phyloP scores from a whole-genome alignment of 176 grass and related monocot genomes.

The Sorghum bicolor region Sorghum_bicolor_NCBIv3 NC_012875.2:55395501-55396000 shows the following conservation, averaged over 20 bases:
- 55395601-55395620: too few species aligned
- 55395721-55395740: slow-evolving; percentile 1
- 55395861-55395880: not conserved
- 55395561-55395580: not conserved
- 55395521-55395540: too few species aligned
- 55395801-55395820: not conserved
- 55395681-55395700: too few species aligned
- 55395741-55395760: too few species aligned
- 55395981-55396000: too few species aligned
- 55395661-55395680: not conserved
- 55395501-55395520: not conserved
- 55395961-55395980: too few species aligned
- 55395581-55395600: not conserved
- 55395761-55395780: too few species aligned
- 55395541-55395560: not conserved
- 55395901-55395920: too few species aligned
- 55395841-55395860: not conserved
- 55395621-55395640: not conserved
- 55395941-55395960: too few species aligned
- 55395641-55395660: not conserved
- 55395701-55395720: not conserved
- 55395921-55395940: too few species aligned
- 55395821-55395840: not conserved
- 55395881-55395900: not conserved
- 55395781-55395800: too few species aligned